Conservation (phyloP, 805 yeast genomes). For the Candida tibetensis region DNA sequence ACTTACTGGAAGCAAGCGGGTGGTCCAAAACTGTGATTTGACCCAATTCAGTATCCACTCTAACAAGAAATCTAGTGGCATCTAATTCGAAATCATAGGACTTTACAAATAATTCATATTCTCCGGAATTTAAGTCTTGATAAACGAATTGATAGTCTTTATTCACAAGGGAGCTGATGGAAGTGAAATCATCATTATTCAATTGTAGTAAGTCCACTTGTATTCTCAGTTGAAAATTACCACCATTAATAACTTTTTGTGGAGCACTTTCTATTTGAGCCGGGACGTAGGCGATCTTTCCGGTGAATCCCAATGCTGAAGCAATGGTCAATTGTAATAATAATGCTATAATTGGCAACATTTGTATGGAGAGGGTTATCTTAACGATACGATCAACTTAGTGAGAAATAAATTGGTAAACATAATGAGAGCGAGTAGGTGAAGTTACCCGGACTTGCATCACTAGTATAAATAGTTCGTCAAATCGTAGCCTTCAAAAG, state of each 20-base stretch:
- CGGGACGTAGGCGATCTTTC: slow-evolving; percentile 30
- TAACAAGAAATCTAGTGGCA: slow-evolving; percentile 24
- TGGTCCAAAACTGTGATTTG: slow-evolving; percentile 23
- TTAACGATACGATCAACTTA: too few relatives aligned
- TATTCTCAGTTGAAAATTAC: slow-evolving; percentile 33
- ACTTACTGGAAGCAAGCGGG: slow-evolving; percentile 12
- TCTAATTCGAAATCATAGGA: slow-evolving; percentile 36
- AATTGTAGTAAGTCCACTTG: slow-evolving; percentile 21
- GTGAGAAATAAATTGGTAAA: too few relatives aligned
- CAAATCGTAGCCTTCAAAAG: not conserved
- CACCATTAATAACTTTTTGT: slow-evolving; percentile 29
- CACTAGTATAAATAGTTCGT: slow-evolving; percentile 10
- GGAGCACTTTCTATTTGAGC: slow-evolving; percentile 15
- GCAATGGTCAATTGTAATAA: not conserved
- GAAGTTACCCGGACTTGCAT: slow-evolving; percentile 25
- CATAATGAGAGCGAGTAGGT: too few relatives aligned
- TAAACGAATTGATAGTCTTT: slow-evolving; percentile 25
- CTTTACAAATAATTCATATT: slow-evolving; percentile 30
- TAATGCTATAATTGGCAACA: not conserved
- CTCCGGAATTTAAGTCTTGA: slow-evolving; percentile 25
- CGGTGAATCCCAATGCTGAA: slow-evolving; percentile 10
- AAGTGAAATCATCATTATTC: slow-evolving; percentile 2
- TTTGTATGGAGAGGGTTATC: too few relatives aligned
- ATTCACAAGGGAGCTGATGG: slow-evolving; percentile 17
- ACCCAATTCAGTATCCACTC: slow-evolving; percentile 18